phyloP scores from a whole-genome alignment of 2,329 filamentous ascomycete species.

The Cercospora zeina region DNA sequence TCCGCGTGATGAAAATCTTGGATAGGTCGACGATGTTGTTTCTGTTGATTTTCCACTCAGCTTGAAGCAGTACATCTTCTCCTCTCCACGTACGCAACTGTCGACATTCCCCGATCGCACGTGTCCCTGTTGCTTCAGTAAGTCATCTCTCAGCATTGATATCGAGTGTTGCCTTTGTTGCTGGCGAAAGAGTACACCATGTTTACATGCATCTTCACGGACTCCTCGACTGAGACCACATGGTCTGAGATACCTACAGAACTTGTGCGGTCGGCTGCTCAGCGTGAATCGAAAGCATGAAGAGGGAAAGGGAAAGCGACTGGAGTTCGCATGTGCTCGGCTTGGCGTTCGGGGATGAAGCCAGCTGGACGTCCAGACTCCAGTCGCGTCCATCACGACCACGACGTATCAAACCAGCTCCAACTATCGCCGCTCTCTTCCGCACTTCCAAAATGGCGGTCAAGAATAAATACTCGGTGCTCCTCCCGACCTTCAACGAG shows the following conservation, averaged over 20 bases:
- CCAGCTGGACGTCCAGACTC: constrained; percentile 1
- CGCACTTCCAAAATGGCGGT: constrained; percentile 43
- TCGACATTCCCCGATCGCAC: too few species aligned
- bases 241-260: too few species aligned
- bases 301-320: background rate
- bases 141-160: too few species aligned
- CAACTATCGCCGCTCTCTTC: constrained; percentile 6
- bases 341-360: constrained; percentile 1
- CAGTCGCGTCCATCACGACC: background rate
- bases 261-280: too few species aligned
- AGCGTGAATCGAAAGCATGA: background rate
- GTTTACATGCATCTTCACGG: background rate
- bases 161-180: too few species aligned
- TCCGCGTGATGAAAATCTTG: background rate
- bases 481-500: constrained; percentile 98
- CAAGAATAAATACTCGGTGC: constrained; percentile 93
- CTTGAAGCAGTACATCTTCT: background rate
- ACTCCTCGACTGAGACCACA: background rate
- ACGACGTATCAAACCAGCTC: background rate
- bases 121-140: too few species aligned
- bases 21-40: background rate
- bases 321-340: constrained; percentile 1
- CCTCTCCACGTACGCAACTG: background rate
- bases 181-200: background rate
- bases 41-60: background rate